Conservation (phyloP, 2,329 filamentous ascomycete genomes). For the Sphaerulina musiva region DNA sequence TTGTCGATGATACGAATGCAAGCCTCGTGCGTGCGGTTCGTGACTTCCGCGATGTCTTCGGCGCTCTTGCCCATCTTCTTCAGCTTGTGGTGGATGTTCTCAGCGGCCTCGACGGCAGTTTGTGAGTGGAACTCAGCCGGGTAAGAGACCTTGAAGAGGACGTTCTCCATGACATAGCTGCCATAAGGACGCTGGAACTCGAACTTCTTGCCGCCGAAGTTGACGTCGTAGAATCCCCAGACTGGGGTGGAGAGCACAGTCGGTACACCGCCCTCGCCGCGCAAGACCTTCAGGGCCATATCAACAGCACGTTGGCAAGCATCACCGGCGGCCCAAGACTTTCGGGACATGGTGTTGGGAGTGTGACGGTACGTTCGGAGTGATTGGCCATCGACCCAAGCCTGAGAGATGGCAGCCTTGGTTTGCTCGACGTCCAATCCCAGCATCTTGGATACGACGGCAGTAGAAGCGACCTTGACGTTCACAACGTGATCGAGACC, state of each 20-base stretch:
- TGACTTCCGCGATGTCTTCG: constrained; percentile 85
- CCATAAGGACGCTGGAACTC: constrained; percentile 93
- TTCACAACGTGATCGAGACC: constrained; percentile 95
- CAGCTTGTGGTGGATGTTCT: constrained; percentile 79
- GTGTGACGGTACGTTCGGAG: constrained; percentile 95
- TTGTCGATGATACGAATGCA: constrained; percentile 99
- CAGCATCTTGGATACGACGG: constrained; percentile 92
- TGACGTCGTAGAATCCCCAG: constrained; percentile 98
- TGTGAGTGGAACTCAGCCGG: constrained; percentile 98
- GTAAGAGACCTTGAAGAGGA: constrained; percentile 99
- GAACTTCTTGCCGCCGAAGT: constrained; percentile 94
- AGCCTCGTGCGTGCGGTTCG: constrained; percentile 94
- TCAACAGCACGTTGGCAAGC: constrained; percentile 97
- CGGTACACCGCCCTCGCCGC: constrained; percentile 83
- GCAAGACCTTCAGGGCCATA: constrained; percentile 95
- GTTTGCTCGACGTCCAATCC: constrained; percentile 85
- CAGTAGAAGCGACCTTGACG: constrained; percentile 93
- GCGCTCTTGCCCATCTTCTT: constrained; percentile 81
- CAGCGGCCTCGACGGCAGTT: constrained; percentile 90
- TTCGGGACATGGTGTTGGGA: constrained; percentile 98
- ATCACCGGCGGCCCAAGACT: constrained; percentile 98
- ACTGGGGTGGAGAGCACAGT: constrained; percentile 86
- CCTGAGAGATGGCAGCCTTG: constrained; percentile 90
- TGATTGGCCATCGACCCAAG: constrained; percentile 93
- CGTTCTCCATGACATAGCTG: constrained; percentile 99